Base-by-base conservation (phyloP, 2,329 filamentous ascomycete species). In the Davidsoniella eucalypti region DNA sequence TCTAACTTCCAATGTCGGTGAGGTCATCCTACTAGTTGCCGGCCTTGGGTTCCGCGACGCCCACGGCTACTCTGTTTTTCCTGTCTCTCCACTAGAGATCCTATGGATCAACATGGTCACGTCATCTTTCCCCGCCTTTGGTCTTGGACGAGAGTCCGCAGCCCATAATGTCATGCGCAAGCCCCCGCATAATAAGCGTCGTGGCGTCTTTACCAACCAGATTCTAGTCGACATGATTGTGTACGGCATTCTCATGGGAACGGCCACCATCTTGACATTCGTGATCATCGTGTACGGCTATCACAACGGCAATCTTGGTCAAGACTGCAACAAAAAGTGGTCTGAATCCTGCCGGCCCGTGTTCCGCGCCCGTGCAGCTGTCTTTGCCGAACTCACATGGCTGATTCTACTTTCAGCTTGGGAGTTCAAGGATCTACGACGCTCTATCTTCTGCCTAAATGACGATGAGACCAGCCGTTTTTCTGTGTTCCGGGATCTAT, bases 71-170 rank as follows among this genome's bases (percentile, higher is more conserved):
- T 92, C 86, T 0, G 86, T 94, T 8, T 94, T 93, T 63, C 87
- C 87, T 4, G 76, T 94, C 42, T 79, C 84, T 0, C 86, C 87
- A 0, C 78, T 94, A 9, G 81, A 94, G 58, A 90, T 94, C 55
- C 75, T 94, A 53, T 94, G 86, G 87, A 86, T 94, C 63, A 94
- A 94, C 64, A 90, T 94, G 83, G 75, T 92, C 50, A 94, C 87
- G 0, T 90, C 84, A 39, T 84, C 82, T 1, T 78, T 92, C 63
- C 87, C 87, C 1, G 87, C 88, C 52, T 92, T 94, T 68, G 87
- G 87, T 41, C 75, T 94, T 1, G 86, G 87, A 17, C 82, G 87
- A 57, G 87, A 94, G 63, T 67, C 72, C 42, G 84, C 85, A 0
- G 76, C 80, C 0, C 72, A 76, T 2, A 83, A 90, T 60, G 80